Evolutionary conservation across 768 basidiomycete genomes (phyloP).

Genomic region (Leccinum imitatum): DNA sequence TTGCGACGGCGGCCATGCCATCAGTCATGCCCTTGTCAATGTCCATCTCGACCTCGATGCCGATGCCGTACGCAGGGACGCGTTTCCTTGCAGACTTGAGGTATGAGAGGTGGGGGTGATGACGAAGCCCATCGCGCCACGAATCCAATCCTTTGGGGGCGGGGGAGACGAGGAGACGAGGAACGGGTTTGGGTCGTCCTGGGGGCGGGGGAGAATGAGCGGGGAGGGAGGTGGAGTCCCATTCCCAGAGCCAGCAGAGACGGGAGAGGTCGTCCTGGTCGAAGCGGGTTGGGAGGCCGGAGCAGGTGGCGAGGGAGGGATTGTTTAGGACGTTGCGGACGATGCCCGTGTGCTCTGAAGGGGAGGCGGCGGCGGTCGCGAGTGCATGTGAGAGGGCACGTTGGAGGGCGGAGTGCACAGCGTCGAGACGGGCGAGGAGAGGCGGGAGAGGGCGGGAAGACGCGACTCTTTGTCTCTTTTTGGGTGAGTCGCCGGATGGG

Average conservation of each 20-base stretch:
- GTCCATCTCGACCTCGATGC: conserved; percentile 85
- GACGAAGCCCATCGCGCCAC: conserved; percentile 79
- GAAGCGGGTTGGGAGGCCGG: conserved; percentile 64
- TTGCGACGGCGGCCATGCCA: conserved; percentile 88
- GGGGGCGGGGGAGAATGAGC: conserved; percentile 2
- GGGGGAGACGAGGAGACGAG: conserved; percentile 42
- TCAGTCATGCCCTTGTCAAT: conserved; percentile 76
- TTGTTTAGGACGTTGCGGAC: conserved; percentile 82
- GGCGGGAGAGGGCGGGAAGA: conserved; percentile 49
- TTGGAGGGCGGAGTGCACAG: conserved; percentile 68
- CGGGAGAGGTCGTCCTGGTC: conserved; percentile 67
- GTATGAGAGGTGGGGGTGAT: conserved; percentile 72
- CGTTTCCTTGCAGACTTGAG: conserved; percentile 63
- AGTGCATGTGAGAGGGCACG: conserved; percentile 84
- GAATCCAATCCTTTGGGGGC: conserved; percentile 65
- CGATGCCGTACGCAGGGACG: conserved; percentile 79
- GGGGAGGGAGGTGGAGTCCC: conserved; percentile 58
- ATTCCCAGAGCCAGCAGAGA: conserved; percentile 90
- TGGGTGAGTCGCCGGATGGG: conserved; percentile 30
- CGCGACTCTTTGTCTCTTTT: conserved; percentile 66
- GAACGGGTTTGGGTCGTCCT: conserved; percentile 74
- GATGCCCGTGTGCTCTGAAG: conserved; percentile 71
- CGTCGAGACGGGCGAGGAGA: conserved; percentile 60
- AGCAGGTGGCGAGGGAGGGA: conserved; percentile 64
- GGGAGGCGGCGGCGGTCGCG: conserved; percentile 78